phyloP scores from a whole-genome alignment of 495 filamentous ascomycete genomes.

The Xylaria cubensis region DNA sequence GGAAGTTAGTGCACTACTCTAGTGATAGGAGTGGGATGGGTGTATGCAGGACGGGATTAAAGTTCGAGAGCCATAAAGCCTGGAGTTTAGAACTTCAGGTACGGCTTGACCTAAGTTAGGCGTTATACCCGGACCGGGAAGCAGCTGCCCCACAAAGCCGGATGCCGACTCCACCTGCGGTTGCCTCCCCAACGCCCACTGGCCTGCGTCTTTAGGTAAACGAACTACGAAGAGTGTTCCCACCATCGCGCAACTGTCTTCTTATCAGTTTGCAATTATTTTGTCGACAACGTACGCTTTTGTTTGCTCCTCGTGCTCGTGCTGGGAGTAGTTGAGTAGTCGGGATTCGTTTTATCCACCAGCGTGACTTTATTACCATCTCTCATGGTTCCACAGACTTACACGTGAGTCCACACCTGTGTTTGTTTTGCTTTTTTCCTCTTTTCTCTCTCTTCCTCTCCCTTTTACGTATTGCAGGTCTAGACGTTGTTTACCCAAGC shows the following conservation, averaged over 20 bases:
- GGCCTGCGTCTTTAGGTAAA: constrained; percentile 36
- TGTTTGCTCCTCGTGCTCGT: not conserved
- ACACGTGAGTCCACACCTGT: constrained; percentile 5
- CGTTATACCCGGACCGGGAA: not conserved
- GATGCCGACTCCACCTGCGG: constrained; percentile 11
- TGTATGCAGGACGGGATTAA: no score
- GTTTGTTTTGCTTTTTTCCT: constrained; percentile 18
- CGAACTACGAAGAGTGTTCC: constrained; percentile 22
- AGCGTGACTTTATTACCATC: constrained; percentile 10
- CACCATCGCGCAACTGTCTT: not conserved
- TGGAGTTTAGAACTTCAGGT: no score
- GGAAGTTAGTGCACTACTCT: no score
- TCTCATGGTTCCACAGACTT: constrained; percentile 20
- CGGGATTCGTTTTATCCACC: not conserved
- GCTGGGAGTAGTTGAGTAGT: not conserved
- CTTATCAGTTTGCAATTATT: constrained; percentile 18
- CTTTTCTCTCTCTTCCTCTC: no score
- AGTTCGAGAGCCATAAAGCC: no score
- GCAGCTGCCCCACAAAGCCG: not conserved
- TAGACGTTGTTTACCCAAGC: not conserved
- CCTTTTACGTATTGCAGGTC: not conserved
- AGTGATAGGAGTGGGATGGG: no score
- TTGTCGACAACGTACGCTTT: not conserved
- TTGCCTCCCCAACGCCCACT: constrained; percentile 40
- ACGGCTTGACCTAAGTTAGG: not conserved